Evolutionary conservation across 306 rosid genomes (phyloP), one percentile per base, ranked within the genome.

Genomic region (Comarum palustre): DNA sequence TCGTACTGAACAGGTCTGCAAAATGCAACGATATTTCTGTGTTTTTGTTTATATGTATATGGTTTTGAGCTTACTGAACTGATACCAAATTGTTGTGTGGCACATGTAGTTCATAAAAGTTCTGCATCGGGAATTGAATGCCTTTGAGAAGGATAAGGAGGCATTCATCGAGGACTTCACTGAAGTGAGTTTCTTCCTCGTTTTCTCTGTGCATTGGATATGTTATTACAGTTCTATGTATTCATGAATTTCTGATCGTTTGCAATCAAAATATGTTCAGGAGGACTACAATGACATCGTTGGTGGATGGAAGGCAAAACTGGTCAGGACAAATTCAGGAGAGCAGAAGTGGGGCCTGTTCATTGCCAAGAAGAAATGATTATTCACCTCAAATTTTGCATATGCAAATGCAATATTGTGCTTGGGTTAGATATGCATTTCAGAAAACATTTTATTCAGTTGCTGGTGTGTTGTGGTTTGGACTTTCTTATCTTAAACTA

Each of bases 1-100:
- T 77, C 89, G 85, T 68, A 88, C 93, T 14, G 85, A 87, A 74
- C 90, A 85, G 98, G 98, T 93, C 55, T 75, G 80, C 70, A 48
- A 45, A 60, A 39, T 55, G 46, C 73, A 14, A 10, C 51, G 17
- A 12, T 68, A 43, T 22, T 47, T 57, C 32, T 74, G 39, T 68
- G 38, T 17, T 39, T 51, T 55, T 51, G 27, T 55, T 71, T 63
- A 48, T 25, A 19, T 69, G 3, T 73, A 2, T 73, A 12, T 27
- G 38, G 0, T 36, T 14, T 71, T 17, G 34, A 68, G 45, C 71
- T 76, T 64, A 43, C 27, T 50, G 36, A 66, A 75, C 52, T 73
- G 75, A 77, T 20, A 58, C 45, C 6, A 51, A 20, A 32, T 73
- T 24, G 69, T 81, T 2, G 38, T 52, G 72, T 77, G 51, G 59